phyloP scores from a whole-genome alignment of 495 filamentous ascomycete genomes.

The Lepraria neglecta region DNA sequence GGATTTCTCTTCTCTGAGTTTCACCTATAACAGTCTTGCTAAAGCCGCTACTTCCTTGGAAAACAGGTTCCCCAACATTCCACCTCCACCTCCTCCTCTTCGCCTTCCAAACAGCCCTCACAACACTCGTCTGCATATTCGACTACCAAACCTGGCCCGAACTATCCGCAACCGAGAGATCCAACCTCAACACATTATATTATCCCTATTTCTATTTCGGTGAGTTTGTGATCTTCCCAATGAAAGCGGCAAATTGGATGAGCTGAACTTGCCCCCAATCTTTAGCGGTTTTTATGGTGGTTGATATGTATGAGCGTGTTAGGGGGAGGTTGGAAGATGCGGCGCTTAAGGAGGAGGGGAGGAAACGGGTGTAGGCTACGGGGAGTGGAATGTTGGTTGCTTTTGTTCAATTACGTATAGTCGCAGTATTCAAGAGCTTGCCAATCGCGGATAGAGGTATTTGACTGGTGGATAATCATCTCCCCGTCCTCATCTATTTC shows the following conservation, averaged over 20 bases:
- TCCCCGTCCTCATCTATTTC: not conserved
- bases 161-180: slow-evolving; percentile 47
- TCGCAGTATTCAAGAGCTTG: not conserved
- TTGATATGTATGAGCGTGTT: slow-evolving; percentile 47
- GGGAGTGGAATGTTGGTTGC: not conserved
- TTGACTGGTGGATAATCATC: not conserved
- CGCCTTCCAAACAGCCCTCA: slow-evolving; percentile 61
- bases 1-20: not conserved
- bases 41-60: not conserved
- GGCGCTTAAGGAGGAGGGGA: not conserved
- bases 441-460: not conserved
- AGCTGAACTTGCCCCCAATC: not conserved
- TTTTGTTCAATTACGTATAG: not conserved
- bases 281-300: slow-evolving; percentile 50
- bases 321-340: slow-evolving; percentile 5
- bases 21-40: no score
- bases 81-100: slow-evolving; percentile 65
- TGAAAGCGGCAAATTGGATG: not conserved
- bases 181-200: slow-evolving; percentile 57
- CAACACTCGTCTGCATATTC: slow-evolving; percentile 62
- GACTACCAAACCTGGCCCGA: slow-evolving; percentile 54
- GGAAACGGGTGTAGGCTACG: not conserved
- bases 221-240: slow-evolving; percentile 41
- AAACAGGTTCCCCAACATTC: slow-evolving; percentile 49
- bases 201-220: slow-evolving; percentile 66